These are phyloP conservation scores for Lanmaoa rubissima DNA, from an alignment of 768 basidiomycete species.

Conservation along the genomic window DNA sequence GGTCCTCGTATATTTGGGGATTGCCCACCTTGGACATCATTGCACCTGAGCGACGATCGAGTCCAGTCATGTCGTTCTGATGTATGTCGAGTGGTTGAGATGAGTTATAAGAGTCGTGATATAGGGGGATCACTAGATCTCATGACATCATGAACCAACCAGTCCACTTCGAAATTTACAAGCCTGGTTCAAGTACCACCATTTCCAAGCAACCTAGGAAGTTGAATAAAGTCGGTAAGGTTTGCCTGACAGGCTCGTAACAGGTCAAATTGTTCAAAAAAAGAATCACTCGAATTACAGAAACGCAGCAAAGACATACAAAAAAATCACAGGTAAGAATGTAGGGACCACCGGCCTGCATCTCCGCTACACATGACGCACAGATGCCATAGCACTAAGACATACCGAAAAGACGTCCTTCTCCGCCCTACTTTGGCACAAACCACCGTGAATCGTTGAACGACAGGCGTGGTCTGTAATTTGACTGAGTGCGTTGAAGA, in stretches of 20 bases:
- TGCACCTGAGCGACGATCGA: constrained; percentile 28
- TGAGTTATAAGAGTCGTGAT: neutral
- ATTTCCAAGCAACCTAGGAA: too few relatives aligned
- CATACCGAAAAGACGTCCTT: constrained; percentile 24
- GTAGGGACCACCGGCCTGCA: constrained; percentile 35
- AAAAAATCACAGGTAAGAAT: neutral
- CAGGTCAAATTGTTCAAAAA: neutral
- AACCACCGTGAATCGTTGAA: constrained; percentile 20
- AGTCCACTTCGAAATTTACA: constrained; percentile 1
- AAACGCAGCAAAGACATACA: neutral
- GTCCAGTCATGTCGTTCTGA: constrained; percentile 17
- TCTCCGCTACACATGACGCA: constrained; percentile 14
- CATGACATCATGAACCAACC: constrained; percentile 15
- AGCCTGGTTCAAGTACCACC: too few relatives aligned
- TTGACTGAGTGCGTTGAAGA: constrained; percentile 35
- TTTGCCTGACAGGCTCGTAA: neutral
- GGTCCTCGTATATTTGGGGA: constrained; percentile 44
- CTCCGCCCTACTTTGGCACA: constrained; percentile 37
- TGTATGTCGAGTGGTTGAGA: neutral
- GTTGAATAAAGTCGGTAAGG: too few relatives aligned
- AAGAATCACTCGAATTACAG: neutral
- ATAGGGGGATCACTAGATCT: neutral
- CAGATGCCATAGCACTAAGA: constrained; percentile 33
- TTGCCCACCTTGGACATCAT: constrained; percentile 55
- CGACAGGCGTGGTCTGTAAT: constrained; percentile 27